Conservation (phyloP, 768 basidiomycete genomes). For the Lactarius hatsudake region DNA sequence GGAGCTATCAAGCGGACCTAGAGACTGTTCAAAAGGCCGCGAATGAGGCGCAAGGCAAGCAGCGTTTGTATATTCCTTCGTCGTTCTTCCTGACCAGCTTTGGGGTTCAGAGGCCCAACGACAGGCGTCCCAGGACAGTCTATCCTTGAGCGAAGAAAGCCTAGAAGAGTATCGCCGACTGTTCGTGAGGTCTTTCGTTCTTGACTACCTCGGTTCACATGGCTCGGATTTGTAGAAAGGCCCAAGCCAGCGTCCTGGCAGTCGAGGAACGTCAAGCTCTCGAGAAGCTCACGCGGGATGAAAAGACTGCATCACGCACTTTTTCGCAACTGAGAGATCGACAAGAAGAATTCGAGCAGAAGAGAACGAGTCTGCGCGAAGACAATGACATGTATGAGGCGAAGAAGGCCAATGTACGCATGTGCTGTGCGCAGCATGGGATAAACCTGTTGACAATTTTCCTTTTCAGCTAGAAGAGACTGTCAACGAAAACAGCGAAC, state of each 20-base stretch:
- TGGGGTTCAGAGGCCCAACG: constrained; percentile 63
- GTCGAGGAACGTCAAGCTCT: constrained; percentile 85
- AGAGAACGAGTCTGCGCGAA: constrained; percentile 51
- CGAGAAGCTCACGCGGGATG: constrained; percentile 76
- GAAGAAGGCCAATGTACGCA: constrained; percentile 57
- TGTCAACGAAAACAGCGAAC: constrained; percentile 51
- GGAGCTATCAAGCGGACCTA: constrained; percentile 61
- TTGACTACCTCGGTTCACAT: constrained; percentile 17
- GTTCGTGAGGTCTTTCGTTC: constrained; percentile 37
- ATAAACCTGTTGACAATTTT: constrained; percentile 2
- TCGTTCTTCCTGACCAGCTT: constrained; percentile 13
- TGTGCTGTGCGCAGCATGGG: background rate
- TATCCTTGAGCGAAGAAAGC: constrained; percentile 78
- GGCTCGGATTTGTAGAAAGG: constrained; percentile 53
- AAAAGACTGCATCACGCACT: constrained; percentile 66
- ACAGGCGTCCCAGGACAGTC: constrained; percentile 65
- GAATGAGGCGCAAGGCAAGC: constrained; percentile 73
- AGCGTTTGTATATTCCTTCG: background rate
- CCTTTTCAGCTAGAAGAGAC: constrained; percentile 55
- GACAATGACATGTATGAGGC: constrained; percentile 49
- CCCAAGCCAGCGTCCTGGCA: constrained; percentile 71
- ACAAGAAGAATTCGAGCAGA: constrained; percentile 60
- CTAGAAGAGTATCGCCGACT: constrained; percentile 83
- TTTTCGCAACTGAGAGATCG: constrained; percentile 67
- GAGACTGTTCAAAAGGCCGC: constrained; percentile 63